Conservation (phyloP, 257 asterid genomes). For the Salvia hispanica region DNA sequence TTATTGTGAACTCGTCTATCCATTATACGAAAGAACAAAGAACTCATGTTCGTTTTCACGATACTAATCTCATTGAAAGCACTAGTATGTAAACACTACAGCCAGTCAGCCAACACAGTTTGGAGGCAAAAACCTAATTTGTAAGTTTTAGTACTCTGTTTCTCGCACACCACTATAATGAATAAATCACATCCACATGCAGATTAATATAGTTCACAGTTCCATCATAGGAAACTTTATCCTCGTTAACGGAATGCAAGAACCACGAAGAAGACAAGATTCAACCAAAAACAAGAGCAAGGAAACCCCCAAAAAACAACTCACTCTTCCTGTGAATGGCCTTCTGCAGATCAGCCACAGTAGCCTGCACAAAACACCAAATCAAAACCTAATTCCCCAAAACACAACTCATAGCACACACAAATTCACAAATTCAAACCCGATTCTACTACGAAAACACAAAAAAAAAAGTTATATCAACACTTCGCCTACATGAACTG, state of each 20-base stretch:
- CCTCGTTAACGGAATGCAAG: neutral
- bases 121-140: neutral
- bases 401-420: neutral
- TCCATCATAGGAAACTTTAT: neutral
- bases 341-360: conserved; percentile 94
- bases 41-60: neutral
- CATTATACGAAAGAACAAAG: no score
- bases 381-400: conserved; percentile 3
- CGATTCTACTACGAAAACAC: neutral
- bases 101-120: no score
- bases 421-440: neutral
- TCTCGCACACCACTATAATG: neutral
- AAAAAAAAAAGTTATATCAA: neutral
- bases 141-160: no score
- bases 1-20: no score
- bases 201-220: conserved; percentile 14
- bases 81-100: neutral
- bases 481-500: neutral
- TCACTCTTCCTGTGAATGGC: conserved; percentile 78
- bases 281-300: conserved; percentile 22
- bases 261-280: conserved; percentile 3
- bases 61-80: neutral
- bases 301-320: conserved; percentile 31
- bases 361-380: conserved; percentile 60
- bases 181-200: neutral